A percentile compares a stretch with the other conserved stretches of the same genome.
These are phyloP conservation scores for Magnolia changhungtana DNA, from an alignment of 164 flowering plant species.

Conservation along the genomic window DNA sequence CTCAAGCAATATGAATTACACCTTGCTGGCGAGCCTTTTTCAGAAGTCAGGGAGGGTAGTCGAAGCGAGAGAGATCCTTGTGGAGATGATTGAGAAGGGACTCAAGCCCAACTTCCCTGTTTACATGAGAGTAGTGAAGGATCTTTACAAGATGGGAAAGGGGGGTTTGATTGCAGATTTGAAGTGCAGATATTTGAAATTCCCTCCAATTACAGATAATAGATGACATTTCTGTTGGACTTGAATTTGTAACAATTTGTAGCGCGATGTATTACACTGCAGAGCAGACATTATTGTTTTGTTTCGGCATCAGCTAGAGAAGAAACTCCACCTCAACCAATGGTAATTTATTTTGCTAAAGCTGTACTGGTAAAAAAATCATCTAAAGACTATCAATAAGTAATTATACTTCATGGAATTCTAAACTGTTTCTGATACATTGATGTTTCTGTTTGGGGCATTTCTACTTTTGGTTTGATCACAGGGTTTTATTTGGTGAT, in stretches of 20 bases:
- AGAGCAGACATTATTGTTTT: background rate
- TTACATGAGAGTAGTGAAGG: constrained; percentile 34
- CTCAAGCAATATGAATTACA: constrained; percentile 39
- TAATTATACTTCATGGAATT: too few species aligned
- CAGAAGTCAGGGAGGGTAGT: constrained; percentile 30
- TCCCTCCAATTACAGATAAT: constrained; percentile 7
- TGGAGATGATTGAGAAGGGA: constrained; percentile 61
- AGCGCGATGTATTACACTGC: background rate
- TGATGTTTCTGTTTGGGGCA: too few species aligned
- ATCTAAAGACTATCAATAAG: too few species aligned
- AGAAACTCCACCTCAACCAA: too few species aligned
- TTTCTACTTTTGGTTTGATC: too few species aligned
- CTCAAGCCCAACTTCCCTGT: constrained; percentile 48
- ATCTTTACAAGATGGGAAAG: constrained; percentile 28
- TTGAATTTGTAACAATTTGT: background rate
- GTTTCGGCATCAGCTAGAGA: background rate
- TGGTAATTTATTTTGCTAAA: too few species aligned
- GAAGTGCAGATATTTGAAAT: constrained; percentile 29
- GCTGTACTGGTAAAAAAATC: too few species aligned
- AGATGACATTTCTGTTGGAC: constrained; percentile 2
- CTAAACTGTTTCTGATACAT: too few species aligned
- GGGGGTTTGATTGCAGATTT: constrained; percentile 36
- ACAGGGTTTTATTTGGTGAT: too few species aligned
- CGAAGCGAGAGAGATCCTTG: constrained; percentile 42
- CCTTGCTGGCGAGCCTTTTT: constrained; percentile 58